Base-by-base conservation (phyloP, 345 rosid species). In the Dimocarpus longan region DNA sequence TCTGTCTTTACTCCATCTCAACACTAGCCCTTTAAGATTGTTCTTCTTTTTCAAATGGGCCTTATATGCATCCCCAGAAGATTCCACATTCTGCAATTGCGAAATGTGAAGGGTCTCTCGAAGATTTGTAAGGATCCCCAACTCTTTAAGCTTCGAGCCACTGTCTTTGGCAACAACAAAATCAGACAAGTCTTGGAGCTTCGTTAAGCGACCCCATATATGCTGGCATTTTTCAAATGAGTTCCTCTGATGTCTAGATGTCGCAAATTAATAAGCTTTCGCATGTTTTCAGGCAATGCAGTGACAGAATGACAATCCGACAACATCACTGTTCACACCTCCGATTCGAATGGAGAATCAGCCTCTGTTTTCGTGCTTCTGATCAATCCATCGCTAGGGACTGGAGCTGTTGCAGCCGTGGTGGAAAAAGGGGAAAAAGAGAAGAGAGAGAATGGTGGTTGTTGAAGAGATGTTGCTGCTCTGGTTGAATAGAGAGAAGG, bases 181-280 rank as follows among this genome's bases (percentile, higher is more conserved):
- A 39, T 71, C 56, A 1, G 76, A 21, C 73, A 80, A 66, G n/a
- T 3, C 10, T 42, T 67, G 64, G 37, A 83, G 81, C 32, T 28
- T 72, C 12, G 19, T 63, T 39, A 83, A 76, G 10, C 70, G 54
- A 56, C 81, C 81, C 76, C 2, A 83, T 44, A 12, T 62, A 28
- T 37, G 3, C 24, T 18, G 81, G 81, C 79, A 83, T 77, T 73
- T 50, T 67, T 42, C 42, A 83, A 76, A 4, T 39, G 12, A 44
- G 82, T 79, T 12, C 50, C 78, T 40, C 24, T 26, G 73, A 79
- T 65, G 64, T 80, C 81, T 48, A 83, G 86, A 73, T 66, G 63
- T 18, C 16, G 32, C 46, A 83, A 72, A 48, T 77, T 83, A 22
- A 74, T 52, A 11, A 80, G 74, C n/a, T 77, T 64, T 5, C 39